Evolutionary conservation across 768 basidiomycete genomes (phyloP), one percentile per base, ranked within the genome.

Genomic region (Coprinellus micaceus): DNA sequence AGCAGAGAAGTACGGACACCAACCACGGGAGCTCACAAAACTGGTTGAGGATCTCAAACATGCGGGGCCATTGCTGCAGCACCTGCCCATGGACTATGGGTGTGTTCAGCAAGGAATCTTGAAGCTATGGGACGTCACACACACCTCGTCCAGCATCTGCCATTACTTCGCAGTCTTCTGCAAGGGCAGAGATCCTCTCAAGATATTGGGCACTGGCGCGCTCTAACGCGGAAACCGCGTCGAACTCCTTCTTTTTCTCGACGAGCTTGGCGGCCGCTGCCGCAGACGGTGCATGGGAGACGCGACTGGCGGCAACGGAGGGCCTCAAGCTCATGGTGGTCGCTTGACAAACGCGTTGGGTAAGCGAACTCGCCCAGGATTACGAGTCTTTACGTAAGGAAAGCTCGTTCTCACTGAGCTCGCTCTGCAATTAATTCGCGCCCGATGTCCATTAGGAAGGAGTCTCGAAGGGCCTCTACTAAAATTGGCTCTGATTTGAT

Each of bases 191-290:
- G 40, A 91, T 82, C 7, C 88, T 80, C 66, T 84, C 80, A 2
- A 87, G 75, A 64, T 86, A 88, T 30, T 84, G 67, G 5, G 79
- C 69, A 53, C 82, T 86, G 0, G 85, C 82, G 53, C 77, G 75
- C 64, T 90, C 86, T 4, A 91, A 74, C 1, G 89, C 89, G 21
- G 81, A 77, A 24, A 90, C 86, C 0, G 86, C 88, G 53, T 90
- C 88, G 54, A 76, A 82, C 67, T 91, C 89, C 65, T 89, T 91
- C 74, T 89, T 91, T 74, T 91, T 91, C 64, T 91, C 89, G 2
- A 77, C 53, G 43, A 89, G 77, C 60, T 84, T 85, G 17, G 81
- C 75, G 1, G 72, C 57, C 1, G 83, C 77, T 0, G 81, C 82
- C 1, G 81, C 73, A 49, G 74, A 77, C 6, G 74, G 64, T 56